phyloP scores from a whole-genome alignment of 2,329 filamentous ascomycete genomes.

The Talaromyces verruculosus region DNA sequence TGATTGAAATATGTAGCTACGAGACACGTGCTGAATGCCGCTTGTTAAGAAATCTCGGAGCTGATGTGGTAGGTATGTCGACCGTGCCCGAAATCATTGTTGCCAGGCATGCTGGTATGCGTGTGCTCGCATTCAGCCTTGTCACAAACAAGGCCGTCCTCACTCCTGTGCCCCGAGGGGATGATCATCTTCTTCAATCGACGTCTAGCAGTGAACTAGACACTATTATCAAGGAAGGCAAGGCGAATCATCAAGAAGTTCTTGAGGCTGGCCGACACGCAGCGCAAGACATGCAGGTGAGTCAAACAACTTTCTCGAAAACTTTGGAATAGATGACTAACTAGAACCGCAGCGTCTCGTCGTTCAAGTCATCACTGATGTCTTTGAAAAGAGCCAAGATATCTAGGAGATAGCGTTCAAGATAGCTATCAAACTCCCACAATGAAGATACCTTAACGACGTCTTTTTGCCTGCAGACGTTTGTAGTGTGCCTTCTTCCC shows the following conservation, averaged over 20 bases:
- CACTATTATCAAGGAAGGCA: constrained; percentile 58
- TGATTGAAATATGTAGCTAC: constrained; percentile 48
- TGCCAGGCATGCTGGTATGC: constrained; percentile 63
- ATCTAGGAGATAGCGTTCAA: constrained; percentile 1
- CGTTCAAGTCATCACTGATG: constrained; percentile 33
- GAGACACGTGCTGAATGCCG: constrained; percentile 66
- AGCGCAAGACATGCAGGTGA: constrained; percentile 63
- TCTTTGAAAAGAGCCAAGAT: constrained; percentile 28
- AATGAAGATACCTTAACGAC: constrained; percentile 23
- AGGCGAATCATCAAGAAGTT: constrained; percentile 65
- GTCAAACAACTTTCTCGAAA: constrained; percentile 18
- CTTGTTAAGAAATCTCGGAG: constrained; percentile 60
- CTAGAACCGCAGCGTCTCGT: constrained; percentile 37
- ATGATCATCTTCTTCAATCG: constrained; percentile 55
- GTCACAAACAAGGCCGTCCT: constrained; percentile 66
- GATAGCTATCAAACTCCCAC: constrained; percentile 1
- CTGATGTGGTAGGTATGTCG: constrained; percentile 71
- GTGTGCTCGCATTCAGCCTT: constrained; percentile 64
- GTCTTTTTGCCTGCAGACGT: constrained; percentile 64
- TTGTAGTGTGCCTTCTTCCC: constrained; percentile 92
- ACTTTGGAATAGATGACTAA: constrained; percentile 24
- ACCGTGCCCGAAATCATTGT: constrained; percentile 69
- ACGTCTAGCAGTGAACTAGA: constrained; percentile 54
- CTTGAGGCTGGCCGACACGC: constrained; percentile 61
- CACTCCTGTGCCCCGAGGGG: constrained; percentile 58